Conservation (phyloP, 139 green algal species). For the Coelastrella sp. region DNA sequence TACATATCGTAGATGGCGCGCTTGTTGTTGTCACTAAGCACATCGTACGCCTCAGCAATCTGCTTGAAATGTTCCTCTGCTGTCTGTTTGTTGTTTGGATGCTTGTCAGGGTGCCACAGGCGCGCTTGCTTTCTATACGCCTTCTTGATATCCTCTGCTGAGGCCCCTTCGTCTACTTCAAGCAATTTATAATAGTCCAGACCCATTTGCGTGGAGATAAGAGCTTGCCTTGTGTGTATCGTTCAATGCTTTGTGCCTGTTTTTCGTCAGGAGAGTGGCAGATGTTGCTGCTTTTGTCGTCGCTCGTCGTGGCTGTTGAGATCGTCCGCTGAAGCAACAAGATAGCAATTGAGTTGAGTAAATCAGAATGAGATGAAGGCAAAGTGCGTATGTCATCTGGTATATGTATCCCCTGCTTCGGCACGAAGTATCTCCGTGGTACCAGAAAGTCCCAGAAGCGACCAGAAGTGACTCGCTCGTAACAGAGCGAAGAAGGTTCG, state of each 20-base stretch:
- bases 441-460: not conserved
- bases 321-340: not conserved
- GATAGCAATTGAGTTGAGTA: no score
- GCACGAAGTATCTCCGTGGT: not conserved
- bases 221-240: not conserved
- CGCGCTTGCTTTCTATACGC: conserved; percentile 86
- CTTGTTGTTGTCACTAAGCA: conserved; percentile 87
- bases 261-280: no score
- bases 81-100: conserved; percentile 26
- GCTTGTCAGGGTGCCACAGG: conserved; percentile 81
- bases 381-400: not conserved
- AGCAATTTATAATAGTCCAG: conserved; percentile 86
- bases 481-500: not conserved
- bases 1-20: conserved; percentile 82
- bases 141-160: conserved; percentile 83
- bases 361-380: not conserved
- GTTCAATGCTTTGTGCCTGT: not conserved
- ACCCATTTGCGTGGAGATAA: conserved; percentile 76
- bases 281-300: no score
- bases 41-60: conserved; percentile 88
- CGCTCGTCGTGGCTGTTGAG: not conserved
- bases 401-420: not conserved
- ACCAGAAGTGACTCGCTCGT: not conserved
- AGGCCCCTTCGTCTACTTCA: conserved; percentile 75
- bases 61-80: conserved; percentile 77